A percentile compares a stretch with the other conserved stretches of the same genome.
Conservation (phyloP, 306 rosid species). For the Castanospermum australe region DNA sequence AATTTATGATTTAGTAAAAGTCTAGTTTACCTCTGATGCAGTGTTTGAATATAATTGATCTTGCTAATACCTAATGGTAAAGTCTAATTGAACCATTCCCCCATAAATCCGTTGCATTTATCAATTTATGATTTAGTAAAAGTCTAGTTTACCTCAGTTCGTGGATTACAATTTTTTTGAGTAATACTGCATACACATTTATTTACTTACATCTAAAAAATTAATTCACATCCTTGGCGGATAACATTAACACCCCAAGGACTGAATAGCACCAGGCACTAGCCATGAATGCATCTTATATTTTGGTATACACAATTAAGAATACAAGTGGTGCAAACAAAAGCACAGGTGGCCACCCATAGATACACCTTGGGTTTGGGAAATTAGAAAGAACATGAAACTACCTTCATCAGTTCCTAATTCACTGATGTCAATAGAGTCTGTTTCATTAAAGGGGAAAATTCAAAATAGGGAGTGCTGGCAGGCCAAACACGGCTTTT, state of each 20-base stretch:
- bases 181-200: too few species aligned
- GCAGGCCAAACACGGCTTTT: not conserved
- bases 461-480: not conserved
- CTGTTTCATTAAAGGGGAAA: not conserved
- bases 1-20: too few species aligned
- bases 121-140: too few species aligned
- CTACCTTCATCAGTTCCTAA: conserved; percentile 17
- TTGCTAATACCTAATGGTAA: too few species aligned
- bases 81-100: too few species aligned
- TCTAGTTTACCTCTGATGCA: too few species aligned
- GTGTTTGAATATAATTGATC: too few species aligned
- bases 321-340: not conserved
- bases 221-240: too few species aligned
- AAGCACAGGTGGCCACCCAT: conserved; percentile 10
- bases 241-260: not conserved
- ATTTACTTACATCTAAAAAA: too few species aligned
- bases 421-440: not conserved
- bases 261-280: not conserved
- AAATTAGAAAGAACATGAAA: not conserved
- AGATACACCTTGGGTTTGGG: not conserved
- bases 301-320: conserved; percentile 13
- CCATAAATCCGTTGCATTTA: too few species aligned
- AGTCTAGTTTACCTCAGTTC: too few species aligned
- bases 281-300: not conserved
- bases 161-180: too few species aligned